A percentile compares a stretch with the other conserved stretches of the same genome.
phyloP scores from a whole-genome alignment of 2,329 filamentous ascomycete genomes.

The Raffaelea albimanens region DNA sequence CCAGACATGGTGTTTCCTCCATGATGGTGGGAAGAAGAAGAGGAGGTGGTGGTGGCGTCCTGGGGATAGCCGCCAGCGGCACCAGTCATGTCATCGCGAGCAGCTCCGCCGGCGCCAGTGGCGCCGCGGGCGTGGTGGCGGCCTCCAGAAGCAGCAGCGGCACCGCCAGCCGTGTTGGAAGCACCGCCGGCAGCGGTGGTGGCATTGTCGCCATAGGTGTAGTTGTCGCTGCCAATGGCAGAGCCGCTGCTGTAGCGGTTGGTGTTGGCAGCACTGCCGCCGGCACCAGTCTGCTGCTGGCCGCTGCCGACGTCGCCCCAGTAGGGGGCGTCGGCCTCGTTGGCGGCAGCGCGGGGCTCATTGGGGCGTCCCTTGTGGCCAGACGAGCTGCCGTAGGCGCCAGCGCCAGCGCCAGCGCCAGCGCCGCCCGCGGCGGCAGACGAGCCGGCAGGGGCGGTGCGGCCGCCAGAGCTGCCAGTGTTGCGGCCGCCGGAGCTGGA shows the following conservation, averaged over 20 bases:
- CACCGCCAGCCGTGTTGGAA: background rate
- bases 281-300: background rate
- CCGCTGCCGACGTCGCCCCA: background rate
- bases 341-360: too few species aligned
- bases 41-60: too few species aligned
- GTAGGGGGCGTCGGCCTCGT: background rate
- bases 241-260: constrained; percentile 10
- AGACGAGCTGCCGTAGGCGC: background rate
- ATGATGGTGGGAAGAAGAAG: too few species aligned
- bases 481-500: constrained; percentile 14
- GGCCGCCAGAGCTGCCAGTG: constrained; percentile 9
- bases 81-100: too few species aligned
- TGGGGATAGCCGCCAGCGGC: too few species aligned
- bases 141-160: background rate
- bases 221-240: background rate
- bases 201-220: background rate
- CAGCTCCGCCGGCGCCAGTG: too few species aligned
- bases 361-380: background rate
- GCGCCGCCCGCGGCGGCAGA: background rate
- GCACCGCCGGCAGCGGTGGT: background rate
- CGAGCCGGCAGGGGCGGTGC: background rate
- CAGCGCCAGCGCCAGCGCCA: background rate
- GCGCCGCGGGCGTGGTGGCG: too few species aligned
- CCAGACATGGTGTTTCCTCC: too few species aligned
- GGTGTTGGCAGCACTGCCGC: background rate